Evolutionary conservation across 495 filamentous ascomycete genomes (phyloP), one percentile per base, ranked within the genome.

Genomic region (Talaromyces thailandensis): DNA sequence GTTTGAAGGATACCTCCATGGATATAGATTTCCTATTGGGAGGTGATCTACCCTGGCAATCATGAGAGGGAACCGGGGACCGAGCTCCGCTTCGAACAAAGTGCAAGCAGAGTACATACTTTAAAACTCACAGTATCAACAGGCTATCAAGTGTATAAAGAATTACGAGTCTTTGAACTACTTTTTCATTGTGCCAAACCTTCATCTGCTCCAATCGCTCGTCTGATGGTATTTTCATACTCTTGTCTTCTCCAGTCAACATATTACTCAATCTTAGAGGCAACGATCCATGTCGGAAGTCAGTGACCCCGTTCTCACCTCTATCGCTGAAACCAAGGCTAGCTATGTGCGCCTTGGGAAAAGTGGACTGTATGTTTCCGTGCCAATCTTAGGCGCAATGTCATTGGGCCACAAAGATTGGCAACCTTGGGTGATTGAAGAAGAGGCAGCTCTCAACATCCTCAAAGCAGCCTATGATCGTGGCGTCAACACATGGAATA

Each of bases 291-390:
- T 43, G 37, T 14, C 37, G 16, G 3, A 43, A 1, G 5, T 43
- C 14, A n/a, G 37, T 43, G 37, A 43, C 37, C 16, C 16, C 5
- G 14, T 43, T 43, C 37, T 43, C n/a, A 6, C 37, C n/a, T 43
- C 37, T 8, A 14, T 43, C 14, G 4, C 37, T n/a, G 32, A 71
- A 65, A 21, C 74, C 72, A 26, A 57, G 28, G 70, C 70, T 64
- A 68, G 66, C 26, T 73, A 71, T 56, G 68, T 70, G 1, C 69
- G 70, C 61, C 69, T 91, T 11, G 88, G 88, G 21, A 82, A 77
- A 28, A 86, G 82, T 35, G 76, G 79, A 18, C 70, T 81, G 18
- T 70, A 76, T 57, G 72, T 83, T 21, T 81, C 77, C 9, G 67
- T 76, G 7, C 71, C 78, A 9, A 75, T 81, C 21, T 63, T 81